These are phyloP conservation scores for Colletotrichum sp. DNA, from an alignment of 2,329 filamentous ascomycete genomes.

Conservation along the genomic window DNA sequence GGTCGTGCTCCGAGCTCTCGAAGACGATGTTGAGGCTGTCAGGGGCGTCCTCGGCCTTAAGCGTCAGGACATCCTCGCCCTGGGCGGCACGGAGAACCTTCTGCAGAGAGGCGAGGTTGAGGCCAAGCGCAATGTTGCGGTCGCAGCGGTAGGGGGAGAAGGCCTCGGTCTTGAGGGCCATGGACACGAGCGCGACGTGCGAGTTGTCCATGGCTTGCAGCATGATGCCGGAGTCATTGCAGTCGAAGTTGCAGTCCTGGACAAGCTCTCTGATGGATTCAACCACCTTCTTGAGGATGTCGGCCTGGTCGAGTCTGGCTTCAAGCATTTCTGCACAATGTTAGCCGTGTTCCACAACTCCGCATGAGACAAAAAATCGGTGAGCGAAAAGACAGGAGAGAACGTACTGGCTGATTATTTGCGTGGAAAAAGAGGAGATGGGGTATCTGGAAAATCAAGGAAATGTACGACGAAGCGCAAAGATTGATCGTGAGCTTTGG, in stretches of 20 bases:
- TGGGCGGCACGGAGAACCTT: constrained; percentile 96
- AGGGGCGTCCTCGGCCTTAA: constrained; percentile 97
- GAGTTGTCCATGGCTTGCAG: constrained; percentile 99
- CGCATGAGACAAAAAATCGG: not conserved
- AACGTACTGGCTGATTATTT: constrained; percentile 14
- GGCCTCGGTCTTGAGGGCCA: constrained; percentile 95
- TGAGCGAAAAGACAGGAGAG: not conserved
- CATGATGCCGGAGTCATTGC: constrained; percentile 98
- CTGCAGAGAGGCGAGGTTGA: constrained; percentile 95
- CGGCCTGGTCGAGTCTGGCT: constrained; percentile 94
- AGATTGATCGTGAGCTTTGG: not conserved
- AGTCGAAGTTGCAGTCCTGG: constrained; percentile 99
- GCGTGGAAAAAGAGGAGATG: not conserved
- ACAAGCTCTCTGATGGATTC: constrained; percentile 99
- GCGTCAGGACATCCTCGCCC: constrained; percentile 90
- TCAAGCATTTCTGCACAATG: constrained; percentile 75
- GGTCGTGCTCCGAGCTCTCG: constrained; percentile 86
- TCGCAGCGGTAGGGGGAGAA: constrained; percentile 98
- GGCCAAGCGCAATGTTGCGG: constrained; percentile 96
- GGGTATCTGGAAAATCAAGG: constrained; percentile 11
- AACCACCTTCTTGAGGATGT: constrained; percentile 96
- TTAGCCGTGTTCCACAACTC: constrained; percentile 36
- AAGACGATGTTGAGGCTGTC: constrained; percentile 96
- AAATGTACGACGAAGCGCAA: not conserved
- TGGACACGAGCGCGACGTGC: constrained; percentile 97